Percentiles rank a stretch among this genome's conserved stretches.
phyloP scores from a whole-genome alignment of 2,329 filamentous ascomycete species.

The Niveomyces coronatus region DNA sequence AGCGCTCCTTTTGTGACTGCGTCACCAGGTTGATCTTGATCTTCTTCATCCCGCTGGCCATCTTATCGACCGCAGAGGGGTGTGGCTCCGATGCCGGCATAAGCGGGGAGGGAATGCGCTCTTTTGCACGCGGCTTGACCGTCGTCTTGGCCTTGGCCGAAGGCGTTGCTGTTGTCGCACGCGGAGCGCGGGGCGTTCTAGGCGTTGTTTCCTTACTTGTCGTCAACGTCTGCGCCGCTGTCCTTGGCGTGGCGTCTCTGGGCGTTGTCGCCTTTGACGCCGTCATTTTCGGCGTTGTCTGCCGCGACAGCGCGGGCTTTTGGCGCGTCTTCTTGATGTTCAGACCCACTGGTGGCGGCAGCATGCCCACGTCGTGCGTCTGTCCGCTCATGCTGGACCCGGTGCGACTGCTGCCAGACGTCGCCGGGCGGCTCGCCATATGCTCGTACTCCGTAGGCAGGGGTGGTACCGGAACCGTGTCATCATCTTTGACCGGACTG shows the following conservation, averaged over 20 bases:
- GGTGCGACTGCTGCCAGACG: conserved; percentile 22
- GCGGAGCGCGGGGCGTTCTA: conserved; percentile 12
- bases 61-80: conserved; percentile 31
- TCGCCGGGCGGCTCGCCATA: conserved; percentile 7
- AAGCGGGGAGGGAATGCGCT: background rate
- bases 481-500: conserved; percentile 13
- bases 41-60: conserved; percentile 50
- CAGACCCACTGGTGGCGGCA: conserved; percentile 20
- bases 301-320: conserved; percentile 33
- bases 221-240: too few relatives aligned
- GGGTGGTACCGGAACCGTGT: conserved; percentile 10
- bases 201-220: conserved; percentile 25
- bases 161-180: conserved; percentile 5
- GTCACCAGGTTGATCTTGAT: conserved; percentile 53
- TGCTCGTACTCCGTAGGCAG: conserved; percentile 10
- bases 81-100: conserved; percentile 7
- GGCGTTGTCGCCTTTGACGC: conserved; percentile 9
- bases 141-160: conserved; percentile 12
- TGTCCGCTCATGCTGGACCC: conserved; percentile 31
- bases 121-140: conserved; percentile 9
- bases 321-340: conserved; percentile 51
- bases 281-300: conserved; percentile 22
- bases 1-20: conserved; percentile 46
- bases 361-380: conserved; percentile 24
- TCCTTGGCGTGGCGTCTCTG: conserved; percentile 17